Evolutionary conservation across 139 green algal genomes (phyloP).

Genomic region (Tetratostichococcus sp.): DNA sequence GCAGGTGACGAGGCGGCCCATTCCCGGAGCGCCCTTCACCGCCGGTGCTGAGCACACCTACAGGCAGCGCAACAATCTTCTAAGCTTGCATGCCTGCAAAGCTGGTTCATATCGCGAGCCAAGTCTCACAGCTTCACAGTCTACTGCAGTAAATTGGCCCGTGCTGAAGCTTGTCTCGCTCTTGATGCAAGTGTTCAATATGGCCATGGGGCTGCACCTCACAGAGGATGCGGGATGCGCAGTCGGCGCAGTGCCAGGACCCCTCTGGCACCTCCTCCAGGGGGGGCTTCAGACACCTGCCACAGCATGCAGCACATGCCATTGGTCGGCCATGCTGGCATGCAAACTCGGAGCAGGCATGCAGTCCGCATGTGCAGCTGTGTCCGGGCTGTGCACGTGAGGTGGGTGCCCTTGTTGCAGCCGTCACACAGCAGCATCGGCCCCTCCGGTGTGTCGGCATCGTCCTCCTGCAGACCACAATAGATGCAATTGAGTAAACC

Average conservation of each 20-base stretch:
- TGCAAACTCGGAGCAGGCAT: neutral
- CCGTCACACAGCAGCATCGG: slow-evolving; percentile 19
- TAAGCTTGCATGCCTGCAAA: no score
- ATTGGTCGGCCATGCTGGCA: neutral
- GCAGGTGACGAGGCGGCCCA: slow-evolving; percentile 12
- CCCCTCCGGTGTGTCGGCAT: slow-evolving; percentile 4
- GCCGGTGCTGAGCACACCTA: neutral
- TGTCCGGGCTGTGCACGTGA: neutral
- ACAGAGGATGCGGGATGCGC: neutral
- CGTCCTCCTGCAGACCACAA: slow-evolving; percentile 6
- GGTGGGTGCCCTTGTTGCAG: slow-evolving; percentile 17
- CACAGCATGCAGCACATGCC: neutral
- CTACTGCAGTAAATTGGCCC: no score
- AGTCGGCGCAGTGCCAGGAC: slow-evolving; percentile 18
- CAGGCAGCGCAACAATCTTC: no score
- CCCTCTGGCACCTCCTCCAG: slow-evolving; percentile 1
- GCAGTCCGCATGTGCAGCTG: neutral
- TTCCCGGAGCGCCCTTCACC: neutral
- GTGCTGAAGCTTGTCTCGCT: no score
- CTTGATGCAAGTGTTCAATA: no score
- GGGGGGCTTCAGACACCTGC: neutral
- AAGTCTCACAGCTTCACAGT: no score
- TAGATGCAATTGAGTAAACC: no score
- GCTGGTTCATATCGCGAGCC: no score
- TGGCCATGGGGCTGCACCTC: neutral